Evolutionary conservation across 73 alveolate genomes (phyloP), one percentile per base, ranked within the genome.

Genomic region (Paraurostyla sp.): DNA sequence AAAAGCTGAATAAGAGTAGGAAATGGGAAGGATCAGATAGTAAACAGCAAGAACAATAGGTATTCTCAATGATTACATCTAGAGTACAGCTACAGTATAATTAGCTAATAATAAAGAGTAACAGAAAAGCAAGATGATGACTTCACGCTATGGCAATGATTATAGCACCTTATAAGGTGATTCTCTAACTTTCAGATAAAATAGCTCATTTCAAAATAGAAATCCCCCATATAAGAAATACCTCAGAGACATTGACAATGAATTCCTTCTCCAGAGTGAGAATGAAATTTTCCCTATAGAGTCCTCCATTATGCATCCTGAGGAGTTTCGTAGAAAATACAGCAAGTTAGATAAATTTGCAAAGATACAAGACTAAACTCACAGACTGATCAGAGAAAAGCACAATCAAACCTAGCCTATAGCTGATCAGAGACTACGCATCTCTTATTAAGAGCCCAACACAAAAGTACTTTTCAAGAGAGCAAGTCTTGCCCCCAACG

Each of bases 211-310:
- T 32, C 9, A 65, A 7, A 35, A 38, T 16, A 32, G 25, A 35
- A 65, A 65, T 4, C 3, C 54, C 9, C 23, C 40, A 2, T 65
- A 15, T 65, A 65, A 65, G 36, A 32, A 40, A 36, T 65, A 65
- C 25, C 1, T 65, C 0, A 32, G 82, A 65, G 82, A 65, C 7
- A 36, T 65, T 30, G 82, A 65, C 1, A 65, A 40, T 18, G 82
- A 65, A 1, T 65, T 22, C 25, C 41, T 65, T 4, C 9, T 65
- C 7, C 25, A 65, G 46, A 65, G 38, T 38, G 82, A 65, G 25
- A 3, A 65, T 36, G 82, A 65, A 36, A 65, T 65, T 36, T 65
- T 65, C 58, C 82, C 82, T 1, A 30, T 30, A 16, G 29, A 65
- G 18, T 38, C 40, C 6, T 15, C 4, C 9, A 30, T 22, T 13